These are phyloP conservation scores for Raphanus raphanistrum DNA, from an alignment of 345 rosid genomes.

Conservation along the genomic window DNA sequence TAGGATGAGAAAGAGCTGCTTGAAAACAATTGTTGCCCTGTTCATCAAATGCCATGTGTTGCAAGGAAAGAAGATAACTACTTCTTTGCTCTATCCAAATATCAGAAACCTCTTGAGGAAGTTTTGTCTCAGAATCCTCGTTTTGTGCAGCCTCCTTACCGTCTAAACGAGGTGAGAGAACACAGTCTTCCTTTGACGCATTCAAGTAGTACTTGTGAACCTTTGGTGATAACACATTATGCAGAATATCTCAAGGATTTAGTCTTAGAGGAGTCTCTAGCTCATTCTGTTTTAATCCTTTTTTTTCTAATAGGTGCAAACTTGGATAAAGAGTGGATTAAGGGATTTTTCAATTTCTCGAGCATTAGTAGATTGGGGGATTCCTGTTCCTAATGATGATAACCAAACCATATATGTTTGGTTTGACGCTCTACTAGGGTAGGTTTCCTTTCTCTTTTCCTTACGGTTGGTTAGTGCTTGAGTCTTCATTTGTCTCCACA, in stretches of 20 bases:
- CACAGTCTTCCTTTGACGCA: neutral
- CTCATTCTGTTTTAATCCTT: slow-evolving; percentile 9
- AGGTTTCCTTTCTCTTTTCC: slow-evolving; percentile 24
- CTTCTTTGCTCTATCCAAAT: slow-evolving; percentile 88
- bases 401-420: slow-evolving; percentile 95
- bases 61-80: slow-evolving; percentile 84
- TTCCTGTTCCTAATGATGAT: slow-evolving; percentile 84
- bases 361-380: slow-evolving; percentile 97
- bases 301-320: slow-evolving; percentile 66
- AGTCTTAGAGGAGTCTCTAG: neutral
- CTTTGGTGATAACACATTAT: neutral
- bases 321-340: slow-evolving; percentile 83
- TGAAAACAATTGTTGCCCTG: slow-evolving; percentile 72
- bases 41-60: slow-evolving; percentile 79
- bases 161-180: slow-evolving; percentile 73
- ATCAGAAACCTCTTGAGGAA: slow-evolving; percentile 78
- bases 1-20: slow-evolving; percentile 95
- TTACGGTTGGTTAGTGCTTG: neutral
- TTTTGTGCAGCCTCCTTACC: slow-evolving; percentile 89
- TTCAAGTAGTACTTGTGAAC: slow-evolving; percentile 24
- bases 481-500: neutral
- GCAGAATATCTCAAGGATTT: neutral
- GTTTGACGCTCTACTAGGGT: slow-evolving; percentile 98
- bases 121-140: slow-evolving; percentile 59
- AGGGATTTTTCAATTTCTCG: slow-evolving; percentile 95